phyloP scores from a whole-genome alignment of 768 basidiomycete species.

The Boletus reticulatus region DNA sequence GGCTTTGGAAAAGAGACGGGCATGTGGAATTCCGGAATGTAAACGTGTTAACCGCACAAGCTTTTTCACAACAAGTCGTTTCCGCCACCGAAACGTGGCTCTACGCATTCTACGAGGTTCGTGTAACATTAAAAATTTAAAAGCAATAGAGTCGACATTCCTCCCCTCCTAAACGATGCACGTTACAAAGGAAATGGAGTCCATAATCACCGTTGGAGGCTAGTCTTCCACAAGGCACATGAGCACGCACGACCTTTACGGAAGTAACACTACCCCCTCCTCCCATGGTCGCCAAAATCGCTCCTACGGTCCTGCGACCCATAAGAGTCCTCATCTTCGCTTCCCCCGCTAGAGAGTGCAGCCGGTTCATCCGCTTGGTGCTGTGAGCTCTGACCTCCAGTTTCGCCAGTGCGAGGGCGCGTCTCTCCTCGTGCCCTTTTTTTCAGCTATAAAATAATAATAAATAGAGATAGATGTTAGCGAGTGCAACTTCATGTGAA shows the following conservation, averaged over 20 bases:
- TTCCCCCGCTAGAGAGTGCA: slow-evolving; percentile 28
- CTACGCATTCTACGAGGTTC: slow-evolving; percentile 8
- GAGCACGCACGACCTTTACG: slow-evolving; percentile 23
- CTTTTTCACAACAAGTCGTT: not conserved
- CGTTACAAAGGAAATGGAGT: slow-evolving; percentile 16
- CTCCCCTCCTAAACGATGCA: slow-evolving; percentile 5
- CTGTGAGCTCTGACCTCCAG: slow-evolving; percentile 31
- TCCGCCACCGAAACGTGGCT: slow-evolving; percentile 4
- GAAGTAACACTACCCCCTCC: slow-evolving; percentile 27
- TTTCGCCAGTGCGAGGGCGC: slow-evolving; percentile 26
- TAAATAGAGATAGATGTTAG: slow-evolving; percentile 19
- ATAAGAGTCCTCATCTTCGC: slow-evolving; percentile 34
- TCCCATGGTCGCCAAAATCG: slow-evolving; percentile 35
- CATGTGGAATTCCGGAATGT: not conserved
- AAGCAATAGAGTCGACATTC: slow-evolving; percentile 2
- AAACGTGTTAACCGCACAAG: not conserved
- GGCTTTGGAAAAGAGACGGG: slow-evolving; percentile 6
- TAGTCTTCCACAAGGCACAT: slow-evolving; percentile 12
- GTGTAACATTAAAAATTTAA: slow-evolving; percentile 11
- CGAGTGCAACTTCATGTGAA: slow-evolving; percentile 13
- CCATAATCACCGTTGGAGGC: slow-evolving; percentile 15
- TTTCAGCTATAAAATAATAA: slow-evolving; percentile 24
- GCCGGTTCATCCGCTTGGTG: slow-evolving; percentile 26
- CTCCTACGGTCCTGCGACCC: slow-evolving; percentile 35
- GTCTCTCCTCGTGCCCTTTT: slow-evolving; percentile 35